These are phyloP conservation scores for Neurospora sp. DNA, from an alignment of 495 filamentous ascomycete genomes.

Conservation along the genomic window DNA sequence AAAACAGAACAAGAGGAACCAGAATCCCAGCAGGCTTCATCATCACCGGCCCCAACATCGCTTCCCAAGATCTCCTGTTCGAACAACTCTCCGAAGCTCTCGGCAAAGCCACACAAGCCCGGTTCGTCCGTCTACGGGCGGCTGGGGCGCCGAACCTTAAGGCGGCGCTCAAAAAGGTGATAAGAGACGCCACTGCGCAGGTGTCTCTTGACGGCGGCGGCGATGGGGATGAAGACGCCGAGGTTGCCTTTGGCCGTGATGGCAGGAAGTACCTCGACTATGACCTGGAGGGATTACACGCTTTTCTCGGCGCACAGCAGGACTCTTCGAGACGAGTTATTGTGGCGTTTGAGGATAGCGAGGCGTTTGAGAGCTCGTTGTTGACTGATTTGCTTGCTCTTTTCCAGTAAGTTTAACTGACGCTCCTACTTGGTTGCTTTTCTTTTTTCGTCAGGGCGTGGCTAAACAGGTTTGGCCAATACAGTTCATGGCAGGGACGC, in stretches of 20 bases:
- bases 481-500: conserved; percentile 76
- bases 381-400: conserved; percentile 69
- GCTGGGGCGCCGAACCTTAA: conserved; percentile 77
- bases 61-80: conserved; percentile 65
- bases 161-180: conserved; percentile 69
- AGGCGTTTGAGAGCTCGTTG: conserved; percentile 77
- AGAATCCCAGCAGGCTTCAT: conserved; percentile 72
- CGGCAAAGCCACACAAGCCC: conserved; percentile 34
- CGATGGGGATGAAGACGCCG: conserved; percentile 41
- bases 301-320: conserved; percentile 44
- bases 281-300: conserved; percentile 73
- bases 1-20: conserved; percentile 1
- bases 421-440: not conserved
- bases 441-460: not conserved
- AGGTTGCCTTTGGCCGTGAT: conserved; percentile 38
- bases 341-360: conserved; percentile 79
- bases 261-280: conserved; percentile 75
- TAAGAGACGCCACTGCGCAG: conserved; percentile 40
- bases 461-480: conserved; percentile 3
- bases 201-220: conserved; percentile 9
- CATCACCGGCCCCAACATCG: conserved; percentile 76
- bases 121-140: conserved; percentile 62
- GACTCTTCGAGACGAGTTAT: conserved; percentile 52
- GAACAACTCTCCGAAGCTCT: conserved; percentile 52
- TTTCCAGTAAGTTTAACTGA: conserved; percentile 49